Conservation (phyloP, 768 basidiomycete genomes). For the Cystofilobasidium bisporidii region DNA sequence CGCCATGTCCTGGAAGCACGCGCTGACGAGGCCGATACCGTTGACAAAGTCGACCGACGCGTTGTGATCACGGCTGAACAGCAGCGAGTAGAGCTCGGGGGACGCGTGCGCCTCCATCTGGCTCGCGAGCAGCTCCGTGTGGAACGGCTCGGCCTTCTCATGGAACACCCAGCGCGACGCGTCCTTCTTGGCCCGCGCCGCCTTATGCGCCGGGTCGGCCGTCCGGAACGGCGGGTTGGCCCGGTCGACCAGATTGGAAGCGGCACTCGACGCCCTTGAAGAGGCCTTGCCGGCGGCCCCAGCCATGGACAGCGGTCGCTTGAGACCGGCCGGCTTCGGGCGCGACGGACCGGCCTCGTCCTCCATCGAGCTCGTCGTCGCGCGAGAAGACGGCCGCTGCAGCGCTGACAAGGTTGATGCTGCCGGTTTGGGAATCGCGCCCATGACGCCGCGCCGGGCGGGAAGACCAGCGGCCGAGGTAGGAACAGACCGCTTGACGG, state of each 20-base stretch:
- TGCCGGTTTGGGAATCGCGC: conserved; percentile 9
- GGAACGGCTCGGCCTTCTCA: conserved; percentile 65
- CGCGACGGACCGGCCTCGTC: neutral
- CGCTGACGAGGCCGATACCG: conserved; percentile 63
- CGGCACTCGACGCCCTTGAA: conserved; percentile 30
- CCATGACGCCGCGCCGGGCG: conserved; percentile 15
- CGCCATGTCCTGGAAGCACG: conserved; percentile 58
- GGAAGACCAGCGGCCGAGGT: neutral
- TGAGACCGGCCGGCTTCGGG: conserved; percentile 1
- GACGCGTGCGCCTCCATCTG: conserved; percentile 85
- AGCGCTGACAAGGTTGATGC: conserved; percentile 1
- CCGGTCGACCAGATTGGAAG: conserved; percentile 1
- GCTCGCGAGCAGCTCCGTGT: conserved; percentile 72
- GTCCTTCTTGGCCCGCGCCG: conserved; percentile 60
- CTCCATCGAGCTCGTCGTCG: conserved; percentile 9
- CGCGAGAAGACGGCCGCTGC: conserved; percentile 4
- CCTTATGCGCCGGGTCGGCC: conserved; percentile 53
- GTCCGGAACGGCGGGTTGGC: conserved; percentile 45
- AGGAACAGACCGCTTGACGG: conserved; percentile 8
- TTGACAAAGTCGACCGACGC: conserved; percentile 82
- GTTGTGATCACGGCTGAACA: conserved; percentile 94
- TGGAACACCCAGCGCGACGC: conserved; percentile 65
- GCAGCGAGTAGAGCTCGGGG: conserved; percentile 59
- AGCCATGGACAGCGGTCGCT: conserved; percentile 29
- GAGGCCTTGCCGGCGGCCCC: conserved; percentile 46